Base-by-base conservation (phyloP, 495 filamentous ascomycete genomes). In the Neurospora pannonica region DNA sequence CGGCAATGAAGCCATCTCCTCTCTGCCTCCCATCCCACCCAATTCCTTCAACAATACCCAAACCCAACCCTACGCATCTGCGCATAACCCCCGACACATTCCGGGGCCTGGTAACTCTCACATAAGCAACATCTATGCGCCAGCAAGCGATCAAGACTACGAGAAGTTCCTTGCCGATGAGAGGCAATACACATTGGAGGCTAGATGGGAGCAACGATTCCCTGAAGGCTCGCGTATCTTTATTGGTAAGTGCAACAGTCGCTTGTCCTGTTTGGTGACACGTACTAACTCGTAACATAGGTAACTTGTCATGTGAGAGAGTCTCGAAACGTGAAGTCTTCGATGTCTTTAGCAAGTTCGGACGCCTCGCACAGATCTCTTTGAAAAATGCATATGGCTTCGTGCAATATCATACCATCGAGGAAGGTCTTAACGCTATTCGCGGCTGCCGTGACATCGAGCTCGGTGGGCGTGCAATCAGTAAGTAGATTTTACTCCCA, bases 311-410 rank as follows among this genome's bases (percentile, higher is more conserved):
- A 36, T 95, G 92, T 34, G 96, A 99, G 78, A 89, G 93, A 79
- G 94, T 97, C 13, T 95, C 95, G 0, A 98, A 99, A 81, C 89
- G 92, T 74, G 95, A 98, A 80, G 88, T 98, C 43, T 98, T 97
- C 78, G 91, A 95, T 74, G 86, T 93, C 19, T 99, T 99, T 78
- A 90, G 92, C 79, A 87, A 88, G 60, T 95, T 94, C 81, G 96
- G 96, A 40, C 92, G 90, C 72, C 84, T 99, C 42, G 95, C 95
- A 3, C 96, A 99, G 80, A 94, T 99, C 46, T 97, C 95, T 3
- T 93, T 99, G 78, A 98, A 98, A 79, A 93, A 95, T 81, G 94
- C 94, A 3, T 99, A 97, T 83, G 96, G 96, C 5, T 99, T 99
- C 78, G 94, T 98, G 48, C 96, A 99, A 79, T 99, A 95, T 75